Evolutionary conservation across 2,329 filamentous ascomycete species (phyloP).

Genomic region (Neofusicoccum ribis): DNA sequence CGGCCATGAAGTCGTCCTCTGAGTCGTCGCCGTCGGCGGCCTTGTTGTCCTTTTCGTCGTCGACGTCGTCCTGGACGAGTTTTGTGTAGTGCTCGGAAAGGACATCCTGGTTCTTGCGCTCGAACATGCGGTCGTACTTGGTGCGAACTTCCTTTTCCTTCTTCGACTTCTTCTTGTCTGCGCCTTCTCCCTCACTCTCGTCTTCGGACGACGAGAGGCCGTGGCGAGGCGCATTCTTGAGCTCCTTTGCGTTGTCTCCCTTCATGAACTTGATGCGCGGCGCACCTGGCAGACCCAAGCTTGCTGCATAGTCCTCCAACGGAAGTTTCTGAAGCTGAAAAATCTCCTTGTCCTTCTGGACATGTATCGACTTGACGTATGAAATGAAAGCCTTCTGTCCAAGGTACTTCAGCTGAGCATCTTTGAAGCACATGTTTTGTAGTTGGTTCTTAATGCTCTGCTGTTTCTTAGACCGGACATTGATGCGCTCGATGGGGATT

Average conservation of each 20-base stretch:
- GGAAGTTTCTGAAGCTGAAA: constrained; percentile 84
- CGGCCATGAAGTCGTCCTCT: constrained; percentile 79
- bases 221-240: constrained; percentile 81
- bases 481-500: constrained; percentile 83
- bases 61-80: constrained; percentile 66
- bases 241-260: constrained; percentile 79
- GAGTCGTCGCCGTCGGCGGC: constrained; percentile 50
- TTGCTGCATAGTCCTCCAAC: constrained; percentile 81
- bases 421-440: constrained; percentile 94
- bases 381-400: constrained; percentile 95
- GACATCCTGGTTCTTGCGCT: constrained; percentile 92
- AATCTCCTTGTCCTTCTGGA: constrained; percentile 88
- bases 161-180: constrained; percentile 49
- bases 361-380: constrained; percentile 79
- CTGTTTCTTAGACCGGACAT: constrained; percentile 86
- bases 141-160: constrained; percentile 78
- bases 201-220: constrained; percentile 60
- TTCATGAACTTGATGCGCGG: constrained; percentile 93
- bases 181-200: constrained; percentile 49
- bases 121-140: constrained; percentile 98
- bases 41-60: constrained; percentile 37
- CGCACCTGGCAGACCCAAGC: constrained; percentile 83
- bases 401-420: constrained; percentile 89
- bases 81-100: constrained; percentile 92
- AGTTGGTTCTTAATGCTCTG: constrained; percentile 80